Percentiles rank a stretch among this genome's conserved stretches.
phyloP scores from a whole-genome alignment of 768 basidiomycete genomes.

The Psilocybe cyanescens region DNA sequence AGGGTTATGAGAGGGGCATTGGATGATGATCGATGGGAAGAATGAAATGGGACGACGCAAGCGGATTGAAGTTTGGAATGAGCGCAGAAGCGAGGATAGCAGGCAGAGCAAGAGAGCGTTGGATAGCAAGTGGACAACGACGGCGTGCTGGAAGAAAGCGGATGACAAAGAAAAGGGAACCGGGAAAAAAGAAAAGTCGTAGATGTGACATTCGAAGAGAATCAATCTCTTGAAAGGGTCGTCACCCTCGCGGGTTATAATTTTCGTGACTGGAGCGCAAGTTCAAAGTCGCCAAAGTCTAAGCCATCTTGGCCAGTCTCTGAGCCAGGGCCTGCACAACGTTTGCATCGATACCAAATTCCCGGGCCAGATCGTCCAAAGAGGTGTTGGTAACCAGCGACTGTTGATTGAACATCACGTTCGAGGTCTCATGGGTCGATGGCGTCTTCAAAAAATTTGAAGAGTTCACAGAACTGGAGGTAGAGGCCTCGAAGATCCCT shows the following conservation, averaged over 20 bases:
- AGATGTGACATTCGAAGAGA: neutral
- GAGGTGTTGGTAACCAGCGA: conserved; percentile 19
- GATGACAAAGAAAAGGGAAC: neutral
- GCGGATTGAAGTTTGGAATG: conserved; percentile 7
- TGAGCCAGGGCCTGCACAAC: conserved; percentile 71
- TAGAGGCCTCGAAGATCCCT: conserved; percentile 18
- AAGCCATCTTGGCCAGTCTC: conserved; percentile 41
- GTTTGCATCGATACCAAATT: conserved; percentile 75
- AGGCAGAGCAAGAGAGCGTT: conserved; percentile 9
- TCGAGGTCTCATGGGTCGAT: conserved; percentile 19
- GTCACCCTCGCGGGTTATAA: neutral
- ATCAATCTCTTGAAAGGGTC: neutral
- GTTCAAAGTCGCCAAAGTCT: neutral
- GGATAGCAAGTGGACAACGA: conserved; percentile 15
- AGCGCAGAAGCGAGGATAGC: conserved; percentile 4
- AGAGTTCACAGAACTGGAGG: conserved; percentile 11
- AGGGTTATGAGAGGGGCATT: conserved; percentile 1
- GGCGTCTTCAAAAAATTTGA: conserved; percentile 29
- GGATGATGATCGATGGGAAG: neutral
- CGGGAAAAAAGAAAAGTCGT: neutral
- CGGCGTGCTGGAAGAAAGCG: conserved; percentile 11
- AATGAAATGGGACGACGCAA: neutral
- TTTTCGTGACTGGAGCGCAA: neutral
- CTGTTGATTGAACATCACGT: conserved; percentile 6
- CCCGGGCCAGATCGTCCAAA: conserved; percentile 64